Evolutionary conservation across 2,329 filamentous ascomycete species (phyloP).

Genomic region (Gremmenia infestans): DNA sequence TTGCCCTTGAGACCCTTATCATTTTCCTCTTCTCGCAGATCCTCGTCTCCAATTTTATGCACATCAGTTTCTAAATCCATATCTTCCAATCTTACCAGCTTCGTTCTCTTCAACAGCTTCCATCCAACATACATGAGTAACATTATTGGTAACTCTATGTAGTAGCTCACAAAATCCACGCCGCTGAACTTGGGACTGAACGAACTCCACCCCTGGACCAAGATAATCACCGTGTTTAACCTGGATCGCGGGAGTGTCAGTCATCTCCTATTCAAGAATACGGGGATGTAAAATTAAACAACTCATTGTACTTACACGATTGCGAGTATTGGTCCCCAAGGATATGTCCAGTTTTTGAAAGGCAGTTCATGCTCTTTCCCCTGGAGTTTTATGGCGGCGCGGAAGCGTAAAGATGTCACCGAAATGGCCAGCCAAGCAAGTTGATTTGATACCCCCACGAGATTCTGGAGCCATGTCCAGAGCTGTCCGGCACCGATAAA

Average conservation of each 20-base stretch:
- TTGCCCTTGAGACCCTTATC: slow-evolving; percentile 26
- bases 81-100: slow-evolving; percentile 38
- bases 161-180: slow-evolving; percentile 59
- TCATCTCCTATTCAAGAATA: too few species aligned
- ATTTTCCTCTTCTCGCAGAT: slow-evolving; percentile 19
- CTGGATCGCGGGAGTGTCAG: too few species aligned
- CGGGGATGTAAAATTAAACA: too few species aligned
- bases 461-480: slow-evolving; percentile 63
- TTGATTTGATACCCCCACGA: slow-evolving; percentile 64
- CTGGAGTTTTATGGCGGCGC: slow-evolving; percentile 50
- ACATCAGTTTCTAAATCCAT: slow-evolving; percentile 50
- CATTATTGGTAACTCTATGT: slow-evolving; percentile 59
- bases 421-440: slow-evolving; percentile 62
- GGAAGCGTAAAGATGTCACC: slow-evolving; percentile 61
- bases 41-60: slow-evolving; percentile 29
- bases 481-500: slow-evolving; percentile 61
- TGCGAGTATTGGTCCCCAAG: slow-evolving; percentile 52
- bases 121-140: slow-evolving; percentile 48
- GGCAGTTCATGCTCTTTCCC: slow-evolving; percentile 57
- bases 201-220: slow-evolving; percentile 59
- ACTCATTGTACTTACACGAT: slow-evolving; percentile 34
- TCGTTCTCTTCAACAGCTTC: slow-evolving; percentile 47
- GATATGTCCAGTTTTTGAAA: slow-evolving; percentile 64
- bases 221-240: slow-evolving; percentile 53
- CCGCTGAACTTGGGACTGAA: slow-evolving; percentile 54